Percentiles rank a stretch among this genome's conserved stretches.
phyloP scores from a whole-genome alignment of 805 yeast species.

The Lachancea nothofagi region DNA sequence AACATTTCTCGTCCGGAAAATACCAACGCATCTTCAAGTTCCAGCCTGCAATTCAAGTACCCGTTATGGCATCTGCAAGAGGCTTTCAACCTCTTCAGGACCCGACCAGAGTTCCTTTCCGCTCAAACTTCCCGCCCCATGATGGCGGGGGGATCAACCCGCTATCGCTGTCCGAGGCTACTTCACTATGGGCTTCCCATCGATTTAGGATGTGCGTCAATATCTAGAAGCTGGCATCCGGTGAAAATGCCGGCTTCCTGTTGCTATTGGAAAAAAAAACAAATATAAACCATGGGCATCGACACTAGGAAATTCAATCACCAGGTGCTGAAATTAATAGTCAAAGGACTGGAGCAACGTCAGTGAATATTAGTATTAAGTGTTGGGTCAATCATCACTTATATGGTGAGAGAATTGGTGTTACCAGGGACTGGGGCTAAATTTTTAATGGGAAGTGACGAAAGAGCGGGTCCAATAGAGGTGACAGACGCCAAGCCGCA shows the following conservation, averaged over 20 bases:
- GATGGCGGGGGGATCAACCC: no score
- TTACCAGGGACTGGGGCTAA: background rate
- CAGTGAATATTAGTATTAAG: background rate
- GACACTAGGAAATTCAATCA: slow-evolving; percentile 1
- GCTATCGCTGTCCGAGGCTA: background rate
- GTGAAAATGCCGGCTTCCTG: slow-evolving; percentile 7
- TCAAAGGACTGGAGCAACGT: slow-evolving; percentile 3
- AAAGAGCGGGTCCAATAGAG: background rate
- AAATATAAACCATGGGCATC: slow-evolving; percentile 1
- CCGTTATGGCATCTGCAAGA: no score
- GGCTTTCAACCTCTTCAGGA: no score
- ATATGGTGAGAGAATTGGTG: slow-evolving; percentile 1
- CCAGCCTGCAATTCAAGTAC: no score
- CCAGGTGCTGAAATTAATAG: slow-evolving; percentile 4
- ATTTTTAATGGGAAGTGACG: slow-evolving; percentile 1
- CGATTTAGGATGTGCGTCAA: slow-evolving; percentile 2
- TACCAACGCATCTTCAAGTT: no score
- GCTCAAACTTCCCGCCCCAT: no score
- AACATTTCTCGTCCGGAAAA: no score
- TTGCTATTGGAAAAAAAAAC: slow-evolving; percentile 3
- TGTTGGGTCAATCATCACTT: background rate
- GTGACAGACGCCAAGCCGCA: background rate
- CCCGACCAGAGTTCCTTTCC: no score
- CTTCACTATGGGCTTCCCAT: slow-evolving; percentile 4
- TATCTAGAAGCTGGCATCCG: slow-evolving; percentile 11